Percentiles rank a stretch among this genome's conserved stretches.
phyloP scores from a whole-genome alignment of 441 rosid species.

The Omphalea diandra region DNA sequence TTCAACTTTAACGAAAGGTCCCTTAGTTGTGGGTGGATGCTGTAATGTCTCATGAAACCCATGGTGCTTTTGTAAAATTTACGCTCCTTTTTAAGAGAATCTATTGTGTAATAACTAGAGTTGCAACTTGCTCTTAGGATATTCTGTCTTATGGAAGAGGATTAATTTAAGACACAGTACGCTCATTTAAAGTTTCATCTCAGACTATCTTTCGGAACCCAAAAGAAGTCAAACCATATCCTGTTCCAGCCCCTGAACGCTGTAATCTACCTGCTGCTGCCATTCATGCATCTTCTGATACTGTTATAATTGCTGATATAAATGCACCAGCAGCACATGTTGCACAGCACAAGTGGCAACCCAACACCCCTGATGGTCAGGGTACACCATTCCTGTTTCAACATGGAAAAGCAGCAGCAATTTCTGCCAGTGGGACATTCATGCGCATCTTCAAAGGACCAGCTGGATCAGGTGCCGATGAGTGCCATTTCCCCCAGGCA shows the following conservation, averaged over 20 bases:
- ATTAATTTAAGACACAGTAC: constrained; percentile 10
- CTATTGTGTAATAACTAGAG: background rate
- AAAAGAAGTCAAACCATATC: constrained; percentile 74
- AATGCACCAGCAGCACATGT: constrained; percentile 95
- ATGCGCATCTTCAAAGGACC: constrained; percentile 94
- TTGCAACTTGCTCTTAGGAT: constrained; percentile 13
- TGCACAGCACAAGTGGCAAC: constrained; percentile 97
- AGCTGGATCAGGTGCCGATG: constrained; percentile 57
- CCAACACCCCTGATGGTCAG: constrained; percentile 96
- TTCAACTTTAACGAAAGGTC: background rate
- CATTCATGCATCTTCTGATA: constrained; percentile 87
- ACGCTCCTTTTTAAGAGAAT: background rate
- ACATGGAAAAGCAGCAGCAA: constrained; percentile 72
- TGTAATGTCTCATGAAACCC: background rate
- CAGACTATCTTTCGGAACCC: constrained; percentile 98
- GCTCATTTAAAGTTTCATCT: constrained; percentile 28
- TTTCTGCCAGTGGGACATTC: constrained; percentile 72
- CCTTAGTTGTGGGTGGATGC: background rate
- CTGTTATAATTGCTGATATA: constrained; percentile 71
- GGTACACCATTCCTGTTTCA: constrained; percentile 95
- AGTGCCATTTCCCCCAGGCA: constrained; percentile 89
- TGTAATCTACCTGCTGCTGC: constrained; percentile 98
- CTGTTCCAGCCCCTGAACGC: constrained; percentile 76
- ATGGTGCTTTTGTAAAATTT: background rate
- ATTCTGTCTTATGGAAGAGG: background rate